Conservation (phyloP, 2,329 filamentous ascomycete genomes). For the Colletotrichum orbiculare region DNA sequence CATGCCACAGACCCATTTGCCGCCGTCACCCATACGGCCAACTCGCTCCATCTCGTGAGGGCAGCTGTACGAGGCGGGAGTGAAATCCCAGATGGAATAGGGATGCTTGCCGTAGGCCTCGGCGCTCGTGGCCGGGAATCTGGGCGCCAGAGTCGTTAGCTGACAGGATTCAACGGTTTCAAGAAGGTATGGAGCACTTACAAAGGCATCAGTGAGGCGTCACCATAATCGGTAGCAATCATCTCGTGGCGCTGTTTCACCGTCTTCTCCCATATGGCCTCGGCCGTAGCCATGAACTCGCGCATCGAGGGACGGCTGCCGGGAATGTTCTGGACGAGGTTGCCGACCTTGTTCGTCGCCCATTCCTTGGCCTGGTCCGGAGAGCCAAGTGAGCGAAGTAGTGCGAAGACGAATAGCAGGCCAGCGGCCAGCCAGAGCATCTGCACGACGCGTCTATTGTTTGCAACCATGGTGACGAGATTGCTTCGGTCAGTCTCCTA, state of each 20-base stretch:
- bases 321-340: constrained; percentile 16
- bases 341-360: constrained; percentile 36
- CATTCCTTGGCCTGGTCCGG: constrained; percentile 41
- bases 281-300: constrained; percentile 38
- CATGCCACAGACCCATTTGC: constrained; percentile 57
- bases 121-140: constrained; percentile 39
- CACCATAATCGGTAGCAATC: constrained; percentile 39
- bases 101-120: constrained; percentile 41
- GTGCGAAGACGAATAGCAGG: constrained; percentile 41
- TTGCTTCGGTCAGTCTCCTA: neutral
- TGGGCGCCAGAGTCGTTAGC: constrained; percentile 12
- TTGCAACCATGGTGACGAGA: constrained; percentile 2
- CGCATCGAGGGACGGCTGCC: constrained; percentile 29
- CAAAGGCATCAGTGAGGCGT: constrained; percentile 41
- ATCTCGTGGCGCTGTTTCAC: constrained; percentile 45
- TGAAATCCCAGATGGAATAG: constrained; percentile 54
- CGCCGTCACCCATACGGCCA: constrained; percentile 53
- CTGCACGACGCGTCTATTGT: constrained; percentile 34
- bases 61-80: constrained; percentile 51
- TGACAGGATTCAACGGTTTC: neutral
- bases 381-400: constrained; percentile 38
- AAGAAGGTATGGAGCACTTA: constrained; percentile 11
- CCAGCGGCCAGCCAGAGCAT: constrained; percentile 40
- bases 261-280: constrained; percentile 43
- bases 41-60: constrained; percentile 53